Percentiles rank a stretch among this genome's conserved stretches.
Conservation (phyloP, 2,329 filamentous ascomycete genomes). For the Coleophoma eucalyptorum region DNA sequence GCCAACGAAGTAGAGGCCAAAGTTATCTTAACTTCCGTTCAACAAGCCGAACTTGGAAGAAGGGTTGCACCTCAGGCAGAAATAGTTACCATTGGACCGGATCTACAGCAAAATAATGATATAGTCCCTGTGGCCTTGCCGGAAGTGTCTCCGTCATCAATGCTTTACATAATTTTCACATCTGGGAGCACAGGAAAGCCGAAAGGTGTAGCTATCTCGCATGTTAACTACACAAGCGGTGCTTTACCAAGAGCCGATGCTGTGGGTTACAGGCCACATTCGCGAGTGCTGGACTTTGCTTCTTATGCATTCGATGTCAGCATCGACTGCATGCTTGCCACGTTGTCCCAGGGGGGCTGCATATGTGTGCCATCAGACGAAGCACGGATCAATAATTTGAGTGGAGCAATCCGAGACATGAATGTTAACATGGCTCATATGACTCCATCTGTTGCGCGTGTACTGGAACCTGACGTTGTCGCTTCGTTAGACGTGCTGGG, state of each 20-base stretch:
- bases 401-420: slow-evolving; percentile 16
- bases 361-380: slow-evolving; percentile 33
- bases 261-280: slow-evolving; percentile 5
- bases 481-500: not conserved
- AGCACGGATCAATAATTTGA: slow-evolving; percentile 30
- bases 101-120: not conserved
- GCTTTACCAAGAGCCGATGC: slow-evolving; percentile 8
- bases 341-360: slow-evolving; percentile 30
- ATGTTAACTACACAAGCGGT: slow-evolving; percentile 9
- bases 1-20: slow-evolving; percentile 17
- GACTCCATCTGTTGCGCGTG: slow-evolving; percentile 3
- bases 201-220: slow-evolving; percentile 18
- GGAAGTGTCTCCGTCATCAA: not conserved
- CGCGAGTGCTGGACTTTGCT: slow-evolving; percentile 9
- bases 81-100: slow-evolving; percentile 1
- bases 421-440: slow-evolving; percentile 13
- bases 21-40: slow-evolving; percentile 10
- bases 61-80: slow-evolving; percentile 2
- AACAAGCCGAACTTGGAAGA: slow-evolving; percentile 11
- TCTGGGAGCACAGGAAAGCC: slow-evolving; percentile 11
- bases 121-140: not conserved
- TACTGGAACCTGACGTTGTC: not conserved
- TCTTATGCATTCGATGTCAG: slow-evolving; percentile 34
- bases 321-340: slow-evolving; percentile 32
- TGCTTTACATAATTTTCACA: not conserved